phyloP scores from a whole-genome alignment of 2,329 filamentous ascomycete genomes.

The Botrytis aclada region DNA sequence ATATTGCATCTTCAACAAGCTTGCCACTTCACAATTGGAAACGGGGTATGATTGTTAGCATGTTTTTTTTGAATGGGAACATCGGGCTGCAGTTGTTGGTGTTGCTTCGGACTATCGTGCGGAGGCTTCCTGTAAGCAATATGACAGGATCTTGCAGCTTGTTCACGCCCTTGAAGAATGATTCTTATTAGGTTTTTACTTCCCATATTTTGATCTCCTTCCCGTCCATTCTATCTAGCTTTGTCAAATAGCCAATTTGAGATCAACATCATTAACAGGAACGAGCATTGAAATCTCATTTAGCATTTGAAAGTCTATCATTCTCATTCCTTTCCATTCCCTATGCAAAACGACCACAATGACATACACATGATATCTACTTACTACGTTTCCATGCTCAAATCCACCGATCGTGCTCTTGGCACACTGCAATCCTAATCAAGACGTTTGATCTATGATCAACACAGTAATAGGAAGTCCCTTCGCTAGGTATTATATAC shows the following conservation, averaged over 20 bases:
- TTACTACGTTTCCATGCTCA: background rate
- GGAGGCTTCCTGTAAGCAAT: background rate
- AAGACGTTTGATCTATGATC: background rate
- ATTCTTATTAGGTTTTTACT: too few species aligned
- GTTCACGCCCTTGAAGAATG: background rate
- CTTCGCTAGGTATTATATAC: background rate
- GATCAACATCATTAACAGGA: background rate
- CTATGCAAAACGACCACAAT: conserved; percentile 2
- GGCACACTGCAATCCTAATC: background rate
- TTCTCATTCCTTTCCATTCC: background rate
- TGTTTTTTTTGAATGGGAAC: background rate
- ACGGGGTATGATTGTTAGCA: background rate
- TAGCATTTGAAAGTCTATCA: background rate
- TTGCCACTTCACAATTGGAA: background rate
- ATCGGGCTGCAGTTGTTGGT: background rate
- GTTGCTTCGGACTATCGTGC: background rate
- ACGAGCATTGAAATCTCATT: background rate
- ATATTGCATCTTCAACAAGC: background rate
- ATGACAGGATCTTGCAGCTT: background rate
- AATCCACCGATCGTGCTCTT: background rate
- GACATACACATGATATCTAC: background rate
- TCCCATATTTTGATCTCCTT: too few species aligned
- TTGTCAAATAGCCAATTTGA: background rate
- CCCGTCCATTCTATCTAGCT: background rate
- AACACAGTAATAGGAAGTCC: background rate